Conservation (phyloP, 2,329 filamentous ascomycete species). For the Didymella sp. region DNA sequence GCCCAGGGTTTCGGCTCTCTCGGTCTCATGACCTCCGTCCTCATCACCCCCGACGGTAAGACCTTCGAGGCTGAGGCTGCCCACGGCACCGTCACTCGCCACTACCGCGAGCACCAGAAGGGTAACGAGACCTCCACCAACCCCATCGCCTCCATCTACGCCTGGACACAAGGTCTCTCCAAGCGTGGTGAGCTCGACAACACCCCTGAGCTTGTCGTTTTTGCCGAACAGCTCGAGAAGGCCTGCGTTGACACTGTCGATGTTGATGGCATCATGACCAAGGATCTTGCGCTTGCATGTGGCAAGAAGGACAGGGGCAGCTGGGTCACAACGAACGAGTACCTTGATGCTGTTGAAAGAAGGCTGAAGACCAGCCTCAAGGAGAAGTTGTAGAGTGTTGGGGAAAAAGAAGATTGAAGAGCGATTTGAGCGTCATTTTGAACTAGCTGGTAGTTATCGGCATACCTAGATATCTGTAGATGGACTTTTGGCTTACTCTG, state of each 20-base stretch:
- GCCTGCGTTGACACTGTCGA: constrained; percentile 96
- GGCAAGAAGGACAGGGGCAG: constrained; percentile 83
- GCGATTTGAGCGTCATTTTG: constrained; percentile 14
- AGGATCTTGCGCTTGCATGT: constrained; percentile 94
- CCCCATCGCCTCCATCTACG: constrained; percentile 98
- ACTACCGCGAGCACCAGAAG: constrained; percentile 99
- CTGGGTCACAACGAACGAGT: constrained; percentile 90
- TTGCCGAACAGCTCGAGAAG: constrained; percentile 89
- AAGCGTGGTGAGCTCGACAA: constrained; percentile 93
- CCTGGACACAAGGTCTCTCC: constrained; percentile 93
- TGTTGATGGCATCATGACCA: constrained; percentile 96
- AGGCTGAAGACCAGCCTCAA: constrained; percentile 81
- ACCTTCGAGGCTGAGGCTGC: constrained; percentile 98
- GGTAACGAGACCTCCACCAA: constrained; percentile 97
- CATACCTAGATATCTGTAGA: constrained; percentile 25
- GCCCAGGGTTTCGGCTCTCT: constrained; percentile 98
- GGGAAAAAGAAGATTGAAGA: constrained; percentile 2
- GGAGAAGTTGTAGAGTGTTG: constrained; percentile 69
- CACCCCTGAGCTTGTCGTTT: constrained; percentile 89
- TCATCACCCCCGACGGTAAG: constrained; percentile 95
- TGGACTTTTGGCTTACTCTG: constrained; percentile 25
- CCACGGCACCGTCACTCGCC: constrained; percentile 96
- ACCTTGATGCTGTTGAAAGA: constrained; percentile 90
- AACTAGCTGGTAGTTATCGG: constrained; percentile 25
- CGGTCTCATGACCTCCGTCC: constrained; percentile 96